Base-by-base conservation (phyloP, 2,329 filamentous ascomycete species). In the Blastomyces gilchristii region DNA sequence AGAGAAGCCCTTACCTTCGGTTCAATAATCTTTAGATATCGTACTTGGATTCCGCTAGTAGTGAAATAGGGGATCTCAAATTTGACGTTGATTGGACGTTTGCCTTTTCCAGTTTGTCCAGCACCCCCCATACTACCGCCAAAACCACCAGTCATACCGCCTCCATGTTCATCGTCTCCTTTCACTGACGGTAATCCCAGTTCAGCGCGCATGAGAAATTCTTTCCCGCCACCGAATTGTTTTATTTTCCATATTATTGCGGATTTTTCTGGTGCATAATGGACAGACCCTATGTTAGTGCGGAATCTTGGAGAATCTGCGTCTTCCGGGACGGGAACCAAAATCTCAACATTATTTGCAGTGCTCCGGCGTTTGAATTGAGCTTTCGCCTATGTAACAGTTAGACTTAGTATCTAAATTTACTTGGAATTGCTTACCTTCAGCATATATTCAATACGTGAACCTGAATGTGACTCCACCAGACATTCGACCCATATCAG, bases 51-150 rank as follows among this genome's bases (percentile, higher is more conserved):
- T 67, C 94, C 94, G 78, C 90, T 95, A 2, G 95, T 99, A n/a
- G 94, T 99, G 75, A 99, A 99, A 79, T 99, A 99, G n/a, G 94
- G 94, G 73, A 99, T 99, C 81, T 99, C 94, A 75, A 99, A 99
- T 80, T 99, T 99, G 80, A 99, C 94, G 76, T 92, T 93, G 72
- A 99, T 99, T 0, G 94, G 94, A 69, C 94, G 82, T 83, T 97
- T 99, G 25, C 90, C 90, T 80, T 97, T 97, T 64, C 86, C 87
- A 25, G 77, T 78, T 4, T 86, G 83, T n/a, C 84, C 86, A 37
- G 94, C 85, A 67, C 93, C 93, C 64, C 93, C 93, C 92, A 97
- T 97, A 74, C 91, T 96, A 25, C 93, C 93, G 66, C 93, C 93
- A 71, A 97, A 97, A 0, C 93, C 93, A 71, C 93, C 93, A 68